These are phyloP conservation scores for Flaveria robusta DNA, from an alignment of 129 eudicot genomes.

Conservation along the genomic window DNA sequence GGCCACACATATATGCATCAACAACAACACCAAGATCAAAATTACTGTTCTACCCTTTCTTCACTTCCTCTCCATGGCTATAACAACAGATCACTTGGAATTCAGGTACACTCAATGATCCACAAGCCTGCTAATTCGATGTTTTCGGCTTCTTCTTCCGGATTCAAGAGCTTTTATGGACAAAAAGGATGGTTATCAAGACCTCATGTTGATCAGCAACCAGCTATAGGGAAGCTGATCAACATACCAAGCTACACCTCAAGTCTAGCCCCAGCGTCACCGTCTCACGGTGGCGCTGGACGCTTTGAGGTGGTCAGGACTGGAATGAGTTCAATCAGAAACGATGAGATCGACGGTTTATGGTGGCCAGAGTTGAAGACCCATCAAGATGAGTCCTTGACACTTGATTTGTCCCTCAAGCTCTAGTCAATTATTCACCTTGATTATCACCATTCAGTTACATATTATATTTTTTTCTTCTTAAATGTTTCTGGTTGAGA, in stretches of 20 bases:
- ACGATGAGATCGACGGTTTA: conserved; percentile 36
- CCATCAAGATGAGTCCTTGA: conserved; percentile 44
- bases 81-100: conserved; percentile 53
- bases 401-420: conserved; percentile 62
- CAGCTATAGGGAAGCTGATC: conserved; percentile 46
- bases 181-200: conserved; percentile 47
- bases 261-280: conserved; percentile 1
- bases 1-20: conserved; percentile 47
- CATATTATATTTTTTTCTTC: conserved; percentile 12
- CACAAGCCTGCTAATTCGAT: conserved; percentile 43
- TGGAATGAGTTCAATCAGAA: conserved; percentile 16
- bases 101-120: conserved; percentile 66
- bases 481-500: conserved; percentile 32
- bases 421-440: conserved; percentile 33
- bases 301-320: conserved; percentile 40
- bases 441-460: conserved; percentile 4
- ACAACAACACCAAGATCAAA: conserved; percentile 25
- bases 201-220: conserved; percentile 51
- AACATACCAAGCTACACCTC: not conserved
- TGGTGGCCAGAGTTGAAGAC: conserved; percentile 43
- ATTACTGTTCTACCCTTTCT: conserved; percentile 47
- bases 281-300: conserved; percentile 32
- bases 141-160: conserved; percentile 36
- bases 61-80: conserved; percentile 52
- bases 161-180: conserved; percentile 28